These are phyloP conservation scores for Paramecium biaurelia DNA, from an alignment of 73 alveolate species.

Conservation along the genomic window DNA sequence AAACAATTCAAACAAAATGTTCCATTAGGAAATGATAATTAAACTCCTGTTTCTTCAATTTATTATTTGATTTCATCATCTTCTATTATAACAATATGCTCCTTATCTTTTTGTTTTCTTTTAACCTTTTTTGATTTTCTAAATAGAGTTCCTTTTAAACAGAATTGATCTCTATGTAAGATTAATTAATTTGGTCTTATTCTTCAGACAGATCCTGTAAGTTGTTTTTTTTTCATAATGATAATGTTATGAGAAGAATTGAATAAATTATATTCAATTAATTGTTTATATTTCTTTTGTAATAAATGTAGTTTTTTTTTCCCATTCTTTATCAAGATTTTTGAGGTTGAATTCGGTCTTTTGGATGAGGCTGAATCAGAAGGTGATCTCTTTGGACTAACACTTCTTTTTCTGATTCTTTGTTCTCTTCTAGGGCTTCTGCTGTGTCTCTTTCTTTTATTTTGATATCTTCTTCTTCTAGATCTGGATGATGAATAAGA, in stretches of 20 bases:
- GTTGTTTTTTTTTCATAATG: neutral
- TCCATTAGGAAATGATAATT: neutral
- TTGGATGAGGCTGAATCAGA: slow-evolving; percentile 9
- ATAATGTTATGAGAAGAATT: neutral
- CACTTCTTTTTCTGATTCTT: neutral
- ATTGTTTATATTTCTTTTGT: neutral
- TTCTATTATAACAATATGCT: neutral
- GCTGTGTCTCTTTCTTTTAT: slow-evolving; percentile 4
- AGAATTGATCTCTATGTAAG: neutral
- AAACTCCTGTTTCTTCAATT: neutral
- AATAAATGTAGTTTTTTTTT: neutral
- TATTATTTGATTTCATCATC: slow-evolving; percentile 3
- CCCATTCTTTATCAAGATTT: slow-evolving; percentile 41
- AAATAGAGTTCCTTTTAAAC: neutral
- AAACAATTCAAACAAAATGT: neutral
- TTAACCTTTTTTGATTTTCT: neutral
- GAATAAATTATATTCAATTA: neutral
- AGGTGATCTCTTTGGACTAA: neutral
- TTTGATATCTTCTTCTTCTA: slow-evolving; percentile 21
- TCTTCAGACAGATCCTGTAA: neutral
- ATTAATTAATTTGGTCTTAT: neutral
- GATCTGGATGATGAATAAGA: slow-evolving; percentile 55
- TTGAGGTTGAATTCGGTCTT: neutral
- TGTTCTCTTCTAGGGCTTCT: slow-evolving; percentile 33
- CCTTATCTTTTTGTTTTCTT: neutral